These are phyloP conservation scores for Podaxis mareebaensis DNA, from an alignment of 768 basidiomycete species.

Conservation along the genomic window DNA sequence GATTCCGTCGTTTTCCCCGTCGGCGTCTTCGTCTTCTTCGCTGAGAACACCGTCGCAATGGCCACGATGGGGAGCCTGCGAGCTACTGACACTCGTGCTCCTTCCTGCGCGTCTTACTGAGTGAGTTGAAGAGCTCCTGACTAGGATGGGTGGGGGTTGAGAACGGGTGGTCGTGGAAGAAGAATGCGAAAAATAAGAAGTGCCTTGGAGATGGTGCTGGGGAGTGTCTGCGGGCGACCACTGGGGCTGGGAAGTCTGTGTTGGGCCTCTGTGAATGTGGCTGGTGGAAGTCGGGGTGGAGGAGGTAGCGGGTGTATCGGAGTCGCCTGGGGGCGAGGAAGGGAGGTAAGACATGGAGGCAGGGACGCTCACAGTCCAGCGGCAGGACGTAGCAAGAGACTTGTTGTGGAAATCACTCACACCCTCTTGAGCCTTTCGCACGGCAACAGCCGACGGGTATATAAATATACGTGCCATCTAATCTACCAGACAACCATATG, in stretches of 20 bases:
- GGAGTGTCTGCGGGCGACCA: slow-evolving; percentile 62
- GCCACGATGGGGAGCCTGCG: slow-evolving; percentile 46
- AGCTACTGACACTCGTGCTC: slow-evolving; percentile 65
- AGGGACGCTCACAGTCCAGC: background rate
- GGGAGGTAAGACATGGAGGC: slow-evolving; percentile 29
- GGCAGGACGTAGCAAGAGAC: background rate
- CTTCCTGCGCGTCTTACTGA: slow-evolving; percentile 49
- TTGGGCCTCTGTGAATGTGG: slow-evolving; percentile 43
- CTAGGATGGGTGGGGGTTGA: slow-evolving; percentile 43
- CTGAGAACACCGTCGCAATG: slow-evolving; percentile 50
- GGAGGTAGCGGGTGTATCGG: slow-evolving; percentile 28
- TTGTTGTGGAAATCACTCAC: background rate
- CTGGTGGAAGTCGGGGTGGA: slow-evolving; percentile 48
- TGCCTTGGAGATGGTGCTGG: slow-evolving; percentile 66
- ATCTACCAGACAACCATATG: slow-evolving; percentile 18
- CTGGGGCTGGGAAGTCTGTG: slow-evolving; percentile 60
- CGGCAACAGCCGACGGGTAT: slow-evolving; percentile 14
- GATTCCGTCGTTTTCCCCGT: slow-evolving; percentile 25
- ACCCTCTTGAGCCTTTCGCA: background rate
- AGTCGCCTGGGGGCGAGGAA: slow-evolving; percentile 34
- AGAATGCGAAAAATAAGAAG: slow-evolving; percentile 58
- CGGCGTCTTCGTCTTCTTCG: slow-evolving; percentile 55
- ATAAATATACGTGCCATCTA: slow-evolving; percentile 17
- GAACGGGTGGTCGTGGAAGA: slow-evolving; percentile 49
- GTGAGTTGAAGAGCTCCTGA: slow-evolving; percentile 53